Conservation (phyloP, 1,284 basidiomycete genomes). For the Cutaneotrichosporon spelunceum region DNA sequence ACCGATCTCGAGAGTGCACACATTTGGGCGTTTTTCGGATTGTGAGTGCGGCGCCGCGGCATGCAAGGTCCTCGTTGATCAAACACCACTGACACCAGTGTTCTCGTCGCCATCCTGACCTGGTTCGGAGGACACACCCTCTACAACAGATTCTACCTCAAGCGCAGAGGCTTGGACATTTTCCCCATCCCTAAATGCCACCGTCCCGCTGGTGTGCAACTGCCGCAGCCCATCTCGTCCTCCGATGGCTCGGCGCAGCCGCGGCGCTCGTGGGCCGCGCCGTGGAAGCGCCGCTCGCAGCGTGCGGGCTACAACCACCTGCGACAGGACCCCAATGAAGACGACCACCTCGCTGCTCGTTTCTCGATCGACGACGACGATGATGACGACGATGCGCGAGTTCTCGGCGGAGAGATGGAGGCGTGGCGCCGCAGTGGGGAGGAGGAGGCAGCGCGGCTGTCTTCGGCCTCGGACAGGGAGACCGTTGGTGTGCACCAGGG, state of each 20-base stretch:
- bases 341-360: conserved; percentile 56
- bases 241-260: conserved; percentile 4
- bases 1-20: conserved; percentile 32
- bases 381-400: conserved; percentile 36
- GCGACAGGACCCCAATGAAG: conserved; percentile 53
- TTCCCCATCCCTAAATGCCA: conserved; percentile 37
- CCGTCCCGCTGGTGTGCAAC: conserved; percentile 6
- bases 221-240: conserved; percentile 8
- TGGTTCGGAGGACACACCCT: conserved; percentile 48
- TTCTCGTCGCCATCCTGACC: conserved; percentile 44
- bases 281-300: conserved; percentile 36
- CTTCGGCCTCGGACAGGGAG: not conserved
- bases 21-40: conserved; percentile 31
- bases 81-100: conserved; percentile 24
- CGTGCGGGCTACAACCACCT: conserved; percentile 38
- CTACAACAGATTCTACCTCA: conserved; percentile 48
- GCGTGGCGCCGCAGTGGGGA: conserved; percentile 35
- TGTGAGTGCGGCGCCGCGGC: conserved; percentile 32
- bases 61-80: not conserved
- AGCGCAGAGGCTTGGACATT: conserved; percentile 42
- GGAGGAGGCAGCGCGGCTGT: conserved; percentile 1
- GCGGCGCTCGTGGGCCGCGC: conserved; percentile 12
- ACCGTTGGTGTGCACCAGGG: conserved; percentile 37
- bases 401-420: conserved; percentile 32
- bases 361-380: conserved; percentile 50